Evolutionary conservation across 176 grass and related monocot genomes (phyloP).

Genomic region (Panicum miliaceum): DNA sequence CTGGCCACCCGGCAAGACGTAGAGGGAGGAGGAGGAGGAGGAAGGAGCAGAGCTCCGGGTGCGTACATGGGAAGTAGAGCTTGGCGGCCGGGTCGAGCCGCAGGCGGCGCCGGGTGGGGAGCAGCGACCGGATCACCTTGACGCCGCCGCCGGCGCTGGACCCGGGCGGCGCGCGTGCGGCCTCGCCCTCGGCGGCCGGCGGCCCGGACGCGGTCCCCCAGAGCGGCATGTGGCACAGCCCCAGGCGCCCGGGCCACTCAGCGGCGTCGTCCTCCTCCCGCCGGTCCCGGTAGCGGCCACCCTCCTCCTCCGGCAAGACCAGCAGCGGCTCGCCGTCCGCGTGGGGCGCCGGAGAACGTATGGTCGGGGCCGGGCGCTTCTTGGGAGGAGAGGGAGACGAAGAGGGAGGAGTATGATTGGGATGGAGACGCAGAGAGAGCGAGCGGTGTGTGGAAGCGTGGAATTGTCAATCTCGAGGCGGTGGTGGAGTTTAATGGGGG

Average conservation of each 20-base stretch:
- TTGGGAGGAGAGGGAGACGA: background rate
- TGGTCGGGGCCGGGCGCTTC: constrained; percentile 21
- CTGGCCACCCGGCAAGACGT: no score
- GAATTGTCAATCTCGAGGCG: constrained; percentile 13
- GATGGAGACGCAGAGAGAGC: background rate
- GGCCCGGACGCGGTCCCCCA: constrained; percentile 46
- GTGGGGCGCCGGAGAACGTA: constrained; percentile 20
- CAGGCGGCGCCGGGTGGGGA: constrained; percentile 83
- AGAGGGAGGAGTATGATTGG: constrained; percentile 8
- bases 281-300: background rate
- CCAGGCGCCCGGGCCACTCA: background rate
- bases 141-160: constrained; percentile 19
- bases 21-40: no score
- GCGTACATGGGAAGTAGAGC: constrained; percentile 98
- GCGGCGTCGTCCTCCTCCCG: constrained; percentile 11
- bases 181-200: constrained; percentile 23
- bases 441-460: background rate
- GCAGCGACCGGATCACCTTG: constrained; percentile 69
- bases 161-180: constrained; percentile 21
- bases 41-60: background rate
- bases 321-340: constrained; percentile 29
- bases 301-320: background rate
- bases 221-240: constrained; percentile 51
- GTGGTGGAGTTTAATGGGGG: background rate
- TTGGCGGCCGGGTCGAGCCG: constrained; percentile 84